Conservation (phyloP, 2,329 filamentous ascomycete species). For the Aspergillus tubingensis region DNA sequence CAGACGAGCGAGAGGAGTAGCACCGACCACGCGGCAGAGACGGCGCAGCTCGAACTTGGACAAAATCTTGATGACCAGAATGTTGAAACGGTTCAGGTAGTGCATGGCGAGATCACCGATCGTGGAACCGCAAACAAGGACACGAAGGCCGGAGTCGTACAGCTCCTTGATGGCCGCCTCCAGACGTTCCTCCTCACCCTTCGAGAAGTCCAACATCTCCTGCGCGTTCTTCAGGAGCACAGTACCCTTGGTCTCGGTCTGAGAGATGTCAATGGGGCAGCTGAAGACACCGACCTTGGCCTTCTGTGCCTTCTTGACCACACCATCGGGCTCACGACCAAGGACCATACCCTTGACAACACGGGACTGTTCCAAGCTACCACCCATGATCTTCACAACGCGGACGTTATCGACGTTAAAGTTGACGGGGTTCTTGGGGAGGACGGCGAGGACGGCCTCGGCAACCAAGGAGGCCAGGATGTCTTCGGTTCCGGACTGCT, state of each 20-base stretch:
- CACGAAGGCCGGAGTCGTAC: conserved; percentile 87
- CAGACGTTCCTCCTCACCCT: conserved; percentile 90
- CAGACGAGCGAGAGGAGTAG: conserved; percentile 90
- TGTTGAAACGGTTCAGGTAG: conserved; percentile 96
- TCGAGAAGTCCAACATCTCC: conserved; percentile 98
- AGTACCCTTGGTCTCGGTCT: conserved; percentile 98
- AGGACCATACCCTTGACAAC: conserved; percentile 99
- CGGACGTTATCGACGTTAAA: conserved; percentile 99
- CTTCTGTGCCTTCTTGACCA: conserved; percentile 84
- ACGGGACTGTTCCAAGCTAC: conserved; percentile 86
- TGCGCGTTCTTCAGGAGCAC: conserved; percentile 95
- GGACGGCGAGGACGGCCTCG: conserved; percentile 78
- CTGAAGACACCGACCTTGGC: conserved; percentile 97
- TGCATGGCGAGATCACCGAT: conserved; percentile 94
- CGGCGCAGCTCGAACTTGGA: conserved; percentile 97
- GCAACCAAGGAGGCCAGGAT: conserved; percentile 83
- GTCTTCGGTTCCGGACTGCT: conserved; percentile 93
- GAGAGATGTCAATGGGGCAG: conserved; percentile 90
- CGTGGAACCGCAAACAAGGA: conserved; percentile 89
- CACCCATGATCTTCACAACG: conserved; percentile 99
- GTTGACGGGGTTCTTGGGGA: conserved; percentile 91
- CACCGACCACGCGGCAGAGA: conserved; percentile 92
- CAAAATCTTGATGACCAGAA: conserved; percentile 92
- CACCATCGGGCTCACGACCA: conserved; percentile 88
- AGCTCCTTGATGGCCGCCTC: conserved; percentile 93